Percentiles rank a stretch among this genome's conserved stretches.
Evolutionary conservation across 2,329 filamentous ascomycete species (phyloP).

Genomic region (Colletotrichum sp.): DNA sequence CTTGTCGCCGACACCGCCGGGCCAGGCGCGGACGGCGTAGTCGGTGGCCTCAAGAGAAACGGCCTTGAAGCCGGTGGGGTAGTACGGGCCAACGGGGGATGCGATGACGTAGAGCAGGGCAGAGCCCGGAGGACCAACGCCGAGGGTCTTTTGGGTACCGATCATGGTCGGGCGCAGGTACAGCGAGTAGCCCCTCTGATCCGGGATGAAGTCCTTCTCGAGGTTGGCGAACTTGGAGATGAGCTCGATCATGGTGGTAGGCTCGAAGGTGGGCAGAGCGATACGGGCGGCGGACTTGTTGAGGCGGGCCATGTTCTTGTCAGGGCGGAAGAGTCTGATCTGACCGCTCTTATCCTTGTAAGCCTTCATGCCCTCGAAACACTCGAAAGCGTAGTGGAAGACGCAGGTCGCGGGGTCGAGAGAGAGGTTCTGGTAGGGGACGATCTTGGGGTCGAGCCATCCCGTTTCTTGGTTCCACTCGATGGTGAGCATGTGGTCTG

Average conservation of each 20-base stretch:
- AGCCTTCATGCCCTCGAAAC: constrained; percentile 99
- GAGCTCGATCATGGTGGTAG: constrained; percentile 76
- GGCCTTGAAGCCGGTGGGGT: constrained; percentile 97
- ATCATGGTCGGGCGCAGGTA: constrained; percentile 98
- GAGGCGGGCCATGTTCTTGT: constrained; percentile 94
- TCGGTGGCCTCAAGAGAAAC: constrained; percentile 94
- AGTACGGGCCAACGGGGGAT: constrained; percentile 96
- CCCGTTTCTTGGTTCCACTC: constrained; percentile 89
- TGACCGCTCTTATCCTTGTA: constrained; percentile 86
- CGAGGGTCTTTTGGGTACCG: constrained; percentile 92
- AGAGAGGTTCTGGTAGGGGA: constrained; percentile 94
- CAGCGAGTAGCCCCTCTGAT: constrained; percentile 86
- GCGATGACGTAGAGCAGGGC: constrained; percentile 95
- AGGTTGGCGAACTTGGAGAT: constrained; percentile 80
- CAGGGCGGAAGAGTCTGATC: constrained; percentile 88
- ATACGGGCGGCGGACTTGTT: constrained; percentile 93
- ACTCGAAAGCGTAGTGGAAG: constrained; percentile 98
- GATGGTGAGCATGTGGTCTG: constrained; percentile 96
- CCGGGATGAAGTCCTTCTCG: constrained; percentile 89
- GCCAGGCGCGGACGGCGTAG: constrained; percentile 97
- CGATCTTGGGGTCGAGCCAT: constrained; percentile 84
- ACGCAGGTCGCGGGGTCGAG: constrained; percentile 96
- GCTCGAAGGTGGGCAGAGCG: constrained; percentile 86
- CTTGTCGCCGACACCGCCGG: constrained; percentile 95
- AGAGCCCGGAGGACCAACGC: constrained; percentile 88